Percentiles rank a stretch among this genome's conserved stretches.
phyloP scores from a whole-genome alignment of 805 yeast species.

The Starmerella sirachaensis region DNA sequence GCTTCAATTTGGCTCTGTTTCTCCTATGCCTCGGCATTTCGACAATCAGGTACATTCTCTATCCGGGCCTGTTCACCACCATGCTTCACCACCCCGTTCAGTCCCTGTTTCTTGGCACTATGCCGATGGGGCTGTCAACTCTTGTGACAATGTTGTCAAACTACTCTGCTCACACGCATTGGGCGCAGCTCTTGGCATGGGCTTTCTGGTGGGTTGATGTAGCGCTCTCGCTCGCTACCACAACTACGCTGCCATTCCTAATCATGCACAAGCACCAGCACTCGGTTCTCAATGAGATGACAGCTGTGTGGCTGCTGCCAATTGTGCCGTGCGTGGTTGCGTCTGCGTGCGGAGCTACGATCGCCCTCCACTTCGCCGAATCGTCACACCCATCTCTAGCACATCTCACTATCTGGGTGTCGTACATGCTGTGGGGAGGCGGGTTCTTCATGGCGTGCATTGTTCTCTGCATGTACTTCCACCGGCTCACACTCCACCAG shows the following conservation, averaged over 20 bases:
- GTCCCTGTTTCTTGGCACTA: conserved; percentile 3
- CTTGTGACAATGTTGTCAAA: not conserved
- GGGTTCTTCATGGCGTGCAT: conserved; percentile 2
- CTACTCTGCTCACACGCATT: conserved; percentile 1
- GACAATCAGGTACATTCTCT: not conserved
- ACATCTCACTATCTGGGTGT: not conserved
- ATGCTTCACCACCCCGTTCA: conserved; percentile 3
- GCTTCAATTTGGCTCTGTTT: conserved; percentile 1
- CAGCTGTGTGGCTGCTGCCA: conserved; percentile 3
- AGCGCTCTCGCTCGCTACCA: not conserved
- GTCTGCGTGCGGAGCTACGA: conserved; percentile 2
- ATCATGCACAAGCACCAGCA: conserved; percentile 3
- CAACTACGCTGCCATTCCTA: not conserved
- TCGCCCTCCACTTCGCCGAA: conserved; percentile 1
- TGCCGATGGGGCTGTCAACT: conserved; percentile 5
- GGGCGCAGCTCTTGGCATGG: conserved; percentile 1
- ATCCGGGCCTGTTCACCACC: not conserved
- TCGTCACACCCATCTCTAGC: conserved; percentile 1
- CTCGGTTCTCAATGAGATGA: not conserved
- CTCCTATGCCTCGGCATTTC: not conserved
- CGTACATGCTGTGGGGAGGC: conserved; percentile 1
- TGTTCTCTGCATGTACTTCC: conserved; percentile 3
- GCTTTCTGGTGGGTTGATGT: conserved; percentile 4
- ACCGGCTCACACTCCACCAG: conserved; percentile 2
- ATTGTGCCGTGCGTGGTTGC: conserved; percentile 1